Base-by-base conservation (phyloP, 805 yeast species). In the Cyberlindnera euphorbiiphila region DNA sequence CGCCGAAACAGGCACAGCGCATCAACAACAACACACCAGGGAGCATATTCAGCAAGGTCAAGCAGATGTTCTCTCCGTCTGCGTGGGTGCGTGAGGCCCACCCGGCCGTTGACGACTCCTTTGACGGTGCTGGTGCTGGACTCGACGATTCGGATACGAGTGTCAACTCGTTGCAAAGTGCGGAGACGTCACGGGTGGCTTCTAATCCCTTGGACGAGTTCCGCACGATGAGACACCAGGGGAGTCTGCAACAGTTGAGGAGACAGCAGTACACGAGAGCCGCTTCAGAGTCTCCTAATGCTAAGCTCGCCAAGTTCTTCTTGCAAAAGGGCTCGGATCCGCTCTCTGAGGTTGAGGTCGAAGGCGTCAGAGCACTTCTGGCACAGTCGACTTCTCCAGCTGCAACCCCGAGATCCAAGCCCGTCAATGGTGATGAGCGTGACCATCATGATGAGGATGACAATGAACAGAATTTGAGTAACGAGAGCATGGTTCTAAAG, bases 271-370 rank as follows among this genome's bases (percentile, higher is more conserved):
- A 36, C 26, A 12, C 32, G 9, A 26, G 41, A 18, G 29, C 34
- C 12, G n/a, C 11, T 9, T 23, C 32, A 20, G 42, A 33, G 37
- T 62, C 69, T 12, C 78, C 81, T 5, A 82, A 81, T 60, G 76
- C 73, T 21, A 70, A 74, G 22, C 61, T 85, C 32, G 81, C 87
- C 10, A 74, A 70, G 20, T 85, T 86, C 54, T 85, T 85, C 58
- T 68, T 68, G n/a, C 65, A 63, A 29, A 85, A 84, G 56, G 95
- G 95, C n/a, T 74, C 78, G 39, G 62, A 61, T n/a, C 87, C 91
- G 5, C 65, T 86, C 43, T 68, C 79, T 11, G 86, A 80, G 17
- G 67, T 85, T 29, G 95, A 86, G 56, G 72, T 79, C 51, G 91
- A 82, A 59, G 94, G 94, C n/a, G 91, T 85, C 1, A 56, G 80